Evolutionary conservation across 768 basidiomycete genomes (phyloP).

Genomic region (Phanerochaete sordida): DNA sequence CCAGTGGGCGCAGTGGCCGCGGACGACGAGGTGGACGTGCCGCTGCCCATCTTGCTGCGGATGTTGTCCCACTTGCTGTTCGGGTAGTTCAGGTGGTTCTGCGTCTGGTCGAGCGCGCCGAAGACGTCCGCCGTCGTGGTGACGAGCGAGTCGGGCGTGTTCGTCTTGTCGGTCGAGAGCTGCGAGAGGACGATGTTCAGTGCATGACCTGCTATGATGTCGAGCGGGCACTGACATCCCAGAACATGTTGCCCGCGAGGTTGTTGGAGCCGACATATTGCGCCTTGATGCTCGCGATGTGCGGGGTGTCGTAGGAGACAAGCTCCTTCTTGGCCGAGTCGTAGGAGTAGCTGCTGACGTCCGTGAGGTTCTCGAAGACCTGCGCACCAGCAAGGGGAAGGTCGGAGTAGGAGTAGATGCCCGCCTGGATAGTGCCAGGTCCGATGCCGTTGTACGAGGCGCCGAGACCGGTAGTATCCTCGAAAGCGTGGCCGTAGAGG

Average conservation of each 20-base stretch:
- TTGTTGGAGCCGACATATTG: conserved; percentile 59
- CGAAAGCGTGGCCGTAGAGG: conserved; percentile 77
- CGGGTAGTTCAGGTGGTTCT: conserved; percentile 65
- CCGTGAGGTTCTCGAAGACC: conserved; percentile 62
- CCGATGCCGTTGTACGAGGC: conserved; percentile 68
- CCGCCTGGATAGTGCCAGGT: conserved; percentile 65
- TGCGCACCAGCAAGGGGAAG: conserved; percentile 53
- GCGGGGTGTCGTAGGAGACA: conserved; percentile 74
- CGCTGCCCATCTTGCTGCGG: conserved; percentile 52
- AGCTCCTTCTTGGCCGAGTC: conserved; percentile 62
- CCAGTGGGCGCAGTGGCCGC: conserved; percentile 9
- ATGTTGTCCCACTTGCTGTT: conserved; percentile 73
- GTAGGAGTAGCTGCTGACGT: conserved; percentile 79
- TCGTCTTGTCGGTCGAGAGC: conserved; percentile 61
- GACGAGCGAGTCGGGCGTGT: conserved; percentile 52
- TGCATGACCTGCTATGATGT: not conserved
- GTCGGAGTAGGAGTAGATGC: conserved; percentile 73
- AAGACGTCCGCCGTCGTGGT: conserved; percentile 42
- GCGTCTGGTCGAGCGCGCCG: conserved; percentile 54
- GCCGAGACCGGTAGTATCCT: conserved; percentile 65
- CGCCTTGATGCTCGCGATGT: conserved; percentile 62
- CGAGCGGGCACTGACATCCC: conserved; percentile 42
- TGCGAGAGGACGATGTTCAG: not conserved
- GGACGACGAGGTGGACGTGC: conserved; percentile 20
- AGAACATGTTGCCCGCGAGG: conserved; percentile 72